Percentiles rank a stretch among this genome's conserved stretches.
Evolutionary conservation across 2,329 filamentous ascomycete genomes (phyloP).

Genomic region (Ophiostoma fasciatum): DNA sequence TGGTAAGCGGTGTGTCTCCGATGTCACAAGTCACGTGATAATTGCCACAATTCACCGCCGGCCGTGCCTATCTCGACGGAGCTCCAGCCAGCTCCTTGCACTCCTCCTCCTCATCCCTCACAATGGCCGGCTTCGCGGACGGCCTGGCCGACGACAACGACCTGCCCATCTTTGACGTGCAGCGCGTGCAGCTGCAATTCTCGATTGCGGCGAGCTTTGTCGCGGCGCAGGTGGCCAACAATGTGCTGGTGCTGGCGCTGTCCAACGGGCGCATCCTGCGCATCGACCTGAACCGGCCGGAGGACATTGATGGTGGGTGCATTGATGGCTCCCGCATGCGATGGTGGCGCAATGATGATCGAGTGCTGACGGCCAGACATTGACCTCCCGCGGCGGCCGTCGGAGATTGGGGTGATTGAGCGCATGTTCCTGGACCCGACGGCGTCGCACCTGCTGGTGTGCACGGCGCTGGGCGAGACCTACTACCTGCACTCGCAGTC

Average conservation of each 20-base stretch:
- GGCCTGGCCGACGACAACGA: slow-evolving; percentile 39
- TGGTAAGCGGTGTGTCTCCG: too few species aligned
- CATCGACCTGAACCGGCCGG: slow-evolving; percentile 84
- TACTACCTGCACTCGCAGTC: slow-evolving; percentile 97
- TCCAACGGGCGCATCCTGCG: slow-evolving; percentile 84
- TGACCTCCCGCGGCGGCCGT: slow-evolving; percentile 84
- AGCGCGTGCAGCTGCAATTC: slow-evolving; percentile 86
- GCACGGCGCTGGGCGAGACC: slow-evolving; percentile 84
- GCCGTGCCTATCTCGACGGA: too few species aligned
- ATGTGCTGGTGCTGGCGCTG: slow-evolving; percentile 83
- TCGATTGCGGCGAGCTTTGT: slow-evolving; percentile 91
- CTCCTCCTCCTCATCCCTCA: background rate
- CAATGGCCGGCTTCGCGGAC: slow-evolving; percentile 57
- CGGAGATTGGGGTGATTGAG: slow-evolving; percentile 81
- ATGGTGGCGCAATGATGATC: too few species aligned
- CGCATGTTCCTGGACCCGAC: slow-evolving; percentile 97
- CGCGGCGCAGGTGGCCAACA: slow-evolving; percentile 91
- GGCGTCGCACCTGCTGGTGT: slow-evolving; percentile 84
- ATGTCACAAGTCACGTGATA: too few species aligned
- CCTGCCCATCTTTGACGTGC: slow-evolving; percentile 86
- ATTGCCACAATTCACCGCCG: too few species aligned
- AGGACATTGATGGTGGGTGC: slow-evolving; percentile 71
- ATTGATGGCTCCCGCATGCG: too few species aligned
- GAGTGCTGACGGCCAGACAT: slow-evolving; percentile 50
- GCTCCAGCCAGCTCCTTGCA: too few species aligned